These are phyloP conservation scores for Ceratocystis papillata DNA, from an alignment of 2,329 filamentous ascomycete species.

Conservation along the genomic window DNA sequence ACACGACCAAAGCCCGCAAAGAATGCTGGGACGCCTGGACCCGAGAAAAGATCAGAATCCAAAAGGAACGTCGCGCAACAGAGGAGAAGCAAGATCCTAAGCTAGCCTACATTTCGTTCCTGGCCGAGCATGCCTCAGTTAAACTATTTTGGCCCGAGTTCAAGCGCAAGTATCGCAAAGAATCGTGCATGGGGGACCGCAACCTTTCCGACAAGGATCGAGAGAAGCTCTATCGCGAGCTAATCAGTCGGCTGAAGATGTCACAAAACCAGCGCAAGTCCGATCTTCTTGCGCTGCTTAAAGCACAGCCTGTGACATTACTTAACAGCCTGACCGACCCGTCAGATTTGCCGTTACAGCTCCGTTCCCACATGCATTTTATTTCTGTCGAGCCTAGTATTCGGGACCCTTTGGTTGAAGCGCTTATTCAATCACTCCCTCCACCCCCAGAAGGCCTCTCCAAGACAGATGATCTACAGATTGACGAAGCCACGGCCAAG, in stretches of 20 bases:
- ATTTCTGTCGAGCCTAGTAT: conserved; percentile 52
- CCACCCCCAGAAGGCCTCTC: conserved; percentile 38
- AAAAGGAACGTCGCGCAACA: conserved; percentile 61
- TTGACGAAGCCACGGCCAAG: conserved; percentile 43
- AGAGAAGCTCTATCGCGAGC: conserved; percentile 69
- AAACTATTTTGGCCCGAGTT: conserved; percentile 98
- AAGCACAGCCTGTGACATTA: conserved; percentile 44
- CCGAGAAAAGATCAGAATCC: conserved; percentile 58
- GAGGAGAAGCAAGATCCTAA: conserved; percentile 73
- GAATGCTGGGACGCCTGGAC: conserved; percentile 81
- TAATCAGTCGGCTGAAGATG: conserved; percentile 56
- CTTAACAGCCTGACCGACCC: conserved; percentile 51
- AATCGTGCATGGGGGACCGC: conserved; percentile 65
- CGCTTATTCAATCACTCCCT: conserved; percentile 54
- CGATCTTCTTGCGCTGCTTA: conserved; percentile 57
- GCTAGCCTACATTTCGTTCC: conserved; percentile 69
- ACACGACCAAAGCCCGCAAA: conserved; percentile 68
- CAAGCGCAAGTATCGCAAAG: conserved; percentile 77
- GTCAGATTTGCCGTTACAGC: conserved; percentile 47
- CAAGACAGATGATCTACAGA: conserved; percentile 31
- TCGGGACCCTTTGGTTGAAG: conserved; percentile 54
- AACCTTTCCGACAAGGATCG: conserved; percentile 63
- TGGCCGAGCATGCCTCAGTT: conserved; percentile 70
- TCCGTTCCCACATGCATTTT: conserved; percentile 59
- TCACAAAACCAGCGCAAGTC: conserved; percentile 55